Evolutionary conservation across 306 rosid species (phyloP), one percentile per base, ranked within the genome.

Genomic region (Myrica gale): DNA sequence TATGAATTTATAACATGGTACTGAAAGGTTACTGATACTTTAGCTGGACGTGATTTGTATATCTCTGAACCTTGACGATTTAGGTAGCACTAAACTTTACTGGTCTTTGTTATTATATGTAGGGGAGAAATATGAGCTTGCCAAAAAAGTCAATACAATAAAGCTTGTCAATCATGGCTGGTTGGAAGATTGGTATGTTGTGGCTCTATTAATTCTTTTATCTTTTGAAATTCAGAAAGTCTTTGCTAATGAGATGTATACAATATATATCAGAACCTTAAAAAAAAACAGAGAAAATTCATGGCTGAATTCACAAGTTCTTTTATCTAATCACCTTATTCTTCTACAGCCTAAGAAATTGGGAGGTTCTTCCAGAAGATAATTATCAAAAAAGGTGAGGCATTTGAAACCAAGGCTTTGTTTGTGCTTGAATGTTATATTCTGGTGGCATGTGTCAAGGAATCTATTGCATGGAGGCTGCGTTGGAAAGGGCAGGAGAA

Each of bases 101-200:
- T 65, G 70, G 65, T 12, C 10, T 58, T 69, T 72, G 46, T 58
- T 72, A 3, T 45, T 73, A 13, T 78, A 17, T 82, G 23, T n/a
- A 95, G 97, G 99, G 71, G 99, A 93, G 73, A 93, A 93, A 82
- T 93, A 89, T 23, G 92, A 88, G 62, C 96, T 93, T 86, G 98
- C 97, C 81, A 91, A 82, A 79, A 93, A 55, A 81, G 17, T 91
- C 79, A 80, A 76, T 23, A 78, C 81, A 43, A 90, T 93, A 82
- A 93, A 90, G 91, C 88, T 93, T 78, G 90, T 93, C 66, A 91
- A 88, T 78, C 98, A 93, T 82, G 90, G 86, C 45, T 93, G 98
- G 98, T 77, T 93, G 86, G 98, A 93, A 84, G 93, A 93, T 85
- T 87, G 97, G 98, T 88, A 81, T 43, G 84, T 78, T 70, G 44